Percentiles rank a stretch among this genome's conserved stretches.
Conservation (phyloP, 257 asterid species). For the Petunia secreta region DNA sequence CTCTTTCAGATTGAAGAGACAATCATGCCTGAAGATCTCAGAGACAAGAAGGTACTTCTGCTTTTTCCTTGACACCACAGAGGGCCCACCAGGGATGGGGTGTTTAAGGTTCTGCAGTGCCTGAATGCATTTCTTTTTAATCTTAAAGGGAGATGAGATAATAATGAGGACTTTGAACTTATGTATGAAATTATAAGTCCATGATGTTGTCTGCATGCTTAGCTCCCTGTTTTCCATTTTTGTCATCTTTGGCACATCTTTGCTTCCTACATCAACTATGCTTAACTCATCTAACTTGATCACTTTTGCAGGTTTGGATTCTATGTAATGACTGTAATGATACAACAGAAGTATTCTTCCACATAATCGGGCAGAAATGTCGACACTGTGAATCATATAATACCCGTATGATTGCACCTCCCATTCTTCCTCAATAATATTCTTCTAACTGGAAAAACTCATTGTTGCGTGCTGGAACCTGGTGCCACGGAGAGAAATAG, state of each 20-base stretch:
- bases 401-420: constrained; percentile 81
- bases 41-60: constrained; percentile 74
- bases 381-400: constrained; percentile 88
- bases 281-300: not conserved
- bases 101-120: not conserved
- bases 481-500: not conserved
- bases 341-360: constrained; percentile 90
- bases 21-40: constrained; percentile 78
- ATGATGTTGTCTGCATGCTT: not conserved
- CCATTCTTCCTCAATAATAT: constrained; percentile 73
- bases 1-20: constrained; percentile 73
- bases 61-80: not conserved
- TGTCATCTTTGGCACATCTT: constrained; percentile 4
- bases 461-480: not conserved
- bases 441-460: not conserved
- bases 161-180: not conserved
- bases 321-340: constrained; percentile 95
- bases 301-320: constrained; percentile 75
- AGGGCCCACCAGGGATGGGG: not conserved
- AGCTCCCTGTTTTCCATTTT: not conserved
- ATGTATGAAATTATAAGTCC: not conserved
- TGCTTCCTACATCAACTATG: constrained; percentile 1
- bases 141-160: not conserved
- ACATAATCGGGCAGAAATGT: constrained; percentile 92
- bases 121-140: not conserved